Evolutionary conservation across 176 grass and related monocot genomes (phyloP).

Genomic region (Oryza glaberrima): DNA sequence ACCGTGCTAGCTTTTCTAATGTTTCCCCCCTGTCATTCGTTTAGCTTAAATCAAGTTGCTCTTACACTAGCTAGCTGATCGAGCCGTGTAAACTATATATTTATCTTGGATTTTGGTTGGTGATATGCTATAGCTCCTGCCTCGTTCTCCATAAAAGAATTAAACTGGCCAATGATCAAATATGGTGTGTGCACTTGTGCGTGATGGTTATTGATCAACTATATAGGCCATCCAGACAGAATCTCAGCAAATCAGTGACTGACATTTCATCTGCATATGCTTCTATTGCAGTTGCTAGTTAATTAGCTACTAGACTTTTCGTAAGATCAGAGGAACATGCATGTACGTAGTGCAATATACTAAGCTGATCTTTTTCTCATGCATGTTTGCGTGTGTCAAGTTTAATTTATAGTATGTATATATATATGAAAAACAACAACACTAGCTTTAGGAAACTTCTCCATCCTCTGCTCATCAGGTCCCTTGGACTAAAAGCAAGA

Average conservation of each 20-base stretch:
- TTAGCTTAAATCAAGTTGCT: background rate
- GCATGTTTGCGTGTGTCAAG: too few species aligned
- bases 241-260: background rate
- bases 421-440: too few species aligned
- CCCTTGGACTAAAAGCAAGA: slow-evolving; percentile 16
- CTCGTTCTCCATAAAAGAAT: background rate
- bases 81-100: background rate
- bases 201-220: slow-evolving; percentile 2
- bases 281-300: too few species aligned
- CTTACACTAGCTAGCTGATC: background rate
- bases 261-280: slow-evolving; percentile 7
- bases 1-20: background rate
- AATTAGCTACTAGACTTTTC: too few species aligned
- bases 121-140: background rate
- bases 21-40: background rate
- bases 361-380: too few species aligned
- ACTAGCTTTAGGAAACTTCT: too few species aligned
- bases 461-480: background rate
- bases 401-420: too few species aligned
- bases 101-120: background rate
- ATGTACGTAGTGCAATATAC: too few species aligned
- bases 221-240: background rate
- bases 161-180: background rate
- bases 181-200: background rate
- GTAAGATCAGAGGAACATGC: too few species aligned